Conservation (phyloP, 2,329 filamentous ascomycete genomes). For the Calycina herbarum region DNA sequence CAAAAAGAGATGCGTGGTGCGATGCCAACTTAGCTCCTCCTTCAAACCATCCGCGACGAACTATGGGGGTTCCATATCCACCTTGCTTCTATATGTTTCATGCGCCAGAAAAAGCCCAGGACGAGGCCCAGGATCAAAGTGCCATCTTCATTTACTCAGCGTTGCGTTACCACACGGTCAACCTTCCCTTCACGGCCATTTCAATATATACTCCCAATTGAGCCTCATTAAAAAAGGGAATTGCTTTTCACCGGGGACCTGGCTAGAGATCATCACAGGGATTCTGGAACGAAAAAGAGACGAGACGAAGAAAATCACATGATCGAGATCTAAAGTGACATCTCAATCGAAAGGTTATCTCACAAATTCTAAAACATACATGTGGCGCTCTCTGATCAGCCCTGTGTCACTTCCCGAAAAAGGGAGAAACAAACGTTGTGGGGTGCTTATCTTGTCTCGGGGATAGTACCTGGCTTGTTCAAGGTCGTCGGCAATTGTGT, state of each 20-base stretch:
- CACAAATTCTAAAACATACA: not conserved
- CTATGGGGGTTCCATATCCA: not conserved
- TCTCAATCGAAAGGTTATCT: not conserved
- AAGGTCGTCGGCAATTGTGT: not conserved
- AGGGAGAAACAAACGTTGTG: not conserved
- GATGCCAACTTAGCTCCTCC: not conserved
- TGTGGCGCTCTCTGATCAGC: slow-evolving; percentile 4
- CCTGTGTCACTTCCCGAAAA: not conserved
- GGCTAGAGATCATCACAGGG: slow-evolving; percentile 9
- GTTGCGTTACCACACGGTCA: not conserved
- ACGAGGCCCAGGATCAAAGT: not conserved
- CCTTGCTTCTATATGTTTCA: slow-evolving; percentile 11
- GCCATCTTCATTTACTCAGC: not conserved
- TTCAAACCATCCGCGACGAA: not conserved
- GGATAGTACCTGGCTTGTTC: not conserved
- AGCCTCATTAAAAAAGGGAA: not conserved
- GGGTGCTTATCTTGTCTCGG: not conserved
- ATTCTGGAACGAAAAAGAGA: not conserved
- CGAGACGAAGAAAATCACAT: slow-evolving; percentile 6
- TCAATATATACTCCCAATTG: not conserved
- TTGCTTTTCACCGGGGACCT: not conserved
- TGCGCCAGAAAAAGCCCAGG: not conserved
- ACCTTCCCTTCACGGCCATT: too few species aligned
- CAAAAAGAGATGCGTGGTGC: slow-evolving; percentile 1
- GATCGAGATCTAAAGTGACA: slow-evolving; percentile 5